Base-by-base conservation (phyloP, 1,139 yeast species). In the Diutina mesorugosa region DNA sequence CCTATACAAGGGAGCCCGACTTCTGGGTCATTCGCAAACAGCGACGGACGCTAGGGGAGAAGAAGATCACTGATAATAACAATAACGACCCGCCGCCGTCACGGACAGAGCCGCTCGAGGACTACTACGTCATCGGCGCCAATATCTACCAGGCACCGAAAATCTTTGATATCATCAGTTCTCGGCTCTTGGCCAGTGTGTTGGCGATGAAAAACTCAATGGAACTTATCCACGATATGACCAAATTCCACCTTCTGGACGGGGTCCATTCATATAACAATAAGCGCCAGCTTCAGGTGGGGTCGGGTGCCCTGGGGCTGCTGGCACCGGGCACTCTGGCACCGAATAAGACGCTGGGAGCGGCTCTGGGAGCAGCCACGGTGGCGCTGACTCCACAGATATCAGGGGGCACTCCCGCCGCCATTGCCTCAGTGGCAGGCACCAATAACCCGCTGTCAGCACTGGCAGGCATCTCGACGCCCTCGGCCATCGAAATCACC, bases 11-110 rank as follows among this genome's bases (percentile, higher is more conserved):
- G 56, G 97, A 90, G 61, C 98, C 98, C 0, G 96, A 90, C 64
- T 81, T 90, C 63, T 93, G 98, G 97, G 78, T 91, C 18, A 80
- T 93, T 12, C 77, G 96, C 58, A 90, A 90, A 66, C 97, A 91
- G 67, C 73, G 81, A 55, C 72, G 98, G 38, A 62, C 26, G 26
- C 26, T 21, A 21, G 26, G 26, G 3, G 26, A 21, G 26, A 21
- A 21, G 26, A 21, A 21, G 26, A 21, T 21, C 3, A 21, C 26
- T 21, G 26, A 21, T 21, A 21, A 21, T 2, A 21, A 21, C 4
- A 21, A 21, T 4, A 21, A 21, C 26, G 26, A 21, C 26, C 26
- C 26, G 26, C 26, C 26, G 26, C 26, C 26, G 26, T 21, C 26
- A 4, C 26, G 26, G 26, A 21, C 26, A 21, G 26, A 21, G 26